phyloP scores from a whole-genome alignment of 2,329 filamentous ascomycete species.

The Penicillium aurantiogriseum region DNA sequence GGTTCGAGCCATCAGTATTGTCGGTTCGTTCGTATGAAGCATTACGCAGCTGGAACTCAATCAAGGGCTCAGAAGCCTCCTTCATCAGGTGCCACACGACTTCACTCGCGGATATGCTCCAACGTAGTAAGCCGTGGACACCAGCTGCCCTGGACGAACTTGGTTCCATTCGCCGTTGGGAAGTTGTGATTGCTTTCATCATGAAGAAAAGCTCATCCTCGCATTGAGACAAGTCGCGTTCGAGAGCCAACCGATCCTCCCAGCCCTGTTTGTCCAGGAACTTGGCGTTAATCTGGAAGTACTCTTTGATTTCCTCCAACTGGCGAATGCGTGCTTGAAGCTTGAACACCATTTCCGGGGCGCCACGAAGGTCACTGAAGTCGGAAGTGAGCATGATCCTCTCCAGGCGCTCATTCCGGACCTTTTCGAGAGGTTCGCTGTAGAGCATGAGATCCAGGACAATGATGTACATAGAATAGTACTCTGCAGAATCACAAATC shows the following conservation, averaged over 20 bases:
- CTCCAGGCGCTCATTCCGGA: slow-evolving; percentile 88
- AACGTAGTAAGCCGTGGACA: slow-evolving; percentile 78
- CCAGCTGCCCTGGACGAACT: slow-evolving; percentile 69
- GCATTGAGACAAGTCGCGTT: slow-evolving; percentile 81
- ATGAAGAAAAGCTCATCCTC: slow-evolving; percentile 99
- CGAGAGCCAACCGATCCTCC: slow-evolving; percentile 84
- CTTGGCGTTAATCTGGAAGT: slow-evolving; percentile 90
- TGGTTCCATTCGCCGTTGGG: slow-evolving; percentile 76
- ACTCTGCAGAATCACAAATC: slow-evolving; percentile 96
- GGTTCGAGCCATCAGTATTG: slow-evolving; percentile 94
- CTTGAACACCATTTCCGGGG: slow-evolving; percentile 86
- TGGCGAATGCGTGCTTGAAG: slow-evolving; percentile 91
- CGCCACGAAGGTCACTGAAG: slow-evolving; percentile 92
- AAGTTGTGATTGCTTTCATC: slow-evolving; percentile 99
- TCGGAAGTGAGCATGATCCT: slow-evolving; percentile 99
- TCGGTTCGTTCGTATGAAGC: slow-evolving; percentile 93
- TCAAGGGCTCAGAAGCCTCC: slow-evolving; percentile 79
- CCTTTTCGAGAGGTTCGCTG: slow-evolving; percentile 94
- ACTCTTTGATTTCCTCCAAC: slow-evolving; percentile 90
- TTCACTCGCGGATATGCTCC: slow-evolving; percentile 90
- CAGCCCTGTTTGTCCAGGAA: slow-evolving; percentile 85
- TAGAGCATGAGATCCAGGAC: slow-evolving; percentile 94
- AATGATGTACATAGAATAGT: slow-evolving; percentile 98
- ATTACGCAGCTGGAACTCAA: slow-evolving; percentile 88
- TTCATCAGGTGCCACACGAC: slow-evolving; percentile 97